Evolutionary conservation across 768 basidiomycete species (phyloP).

Genomic region (Trametes cubensis): DNA sequence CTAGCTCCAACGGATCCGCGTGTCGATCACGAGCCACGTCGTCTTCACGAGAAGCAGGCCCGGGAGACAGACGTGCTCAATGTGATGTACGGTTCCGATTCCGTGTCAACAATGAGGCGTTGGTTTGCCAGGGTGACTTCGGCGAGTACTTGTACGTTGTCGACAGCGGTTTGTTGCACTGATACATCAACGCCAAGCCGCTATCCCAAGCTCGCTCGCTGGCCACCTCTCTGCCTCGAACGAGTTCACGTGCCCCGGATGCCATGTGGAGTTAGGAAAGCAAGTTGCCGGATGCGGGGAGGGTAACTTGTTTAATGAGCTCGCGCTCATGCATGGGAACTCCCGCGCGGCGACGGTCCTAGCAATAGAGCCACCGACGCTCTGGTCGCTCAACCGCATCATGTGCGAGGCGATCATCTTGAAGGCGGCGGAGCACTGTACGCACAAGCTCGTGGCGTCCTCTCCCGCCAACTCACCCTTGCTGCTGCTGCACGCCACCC

Average conservation of each 20-base stretch:
- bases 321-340: constrained; percentile 98
- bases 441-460: too few relatives aligned
- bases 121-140: constrained; percentile 95
- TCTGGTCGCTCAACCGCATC: constrained; percentile 96
- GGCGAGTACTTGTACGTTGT: constrained; percentile 99
- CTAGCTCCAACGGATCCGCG: constrained; percentile 85
- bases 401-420: constrained; percentile 98
- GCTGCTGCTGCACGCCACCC: too few relatives aligned
- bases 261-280: constrained; percentile 72
- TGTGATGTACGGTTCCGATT: constrained; percentile 96
- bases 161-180: constrained; percentile 83
- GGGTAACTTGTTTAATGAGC: constrained; percentile 90
- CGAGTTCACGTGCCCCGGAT: constrained; percentile 63
- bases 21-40: constrained; percentile 86
- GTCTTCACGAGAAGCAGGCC: constrained; percentile 98
- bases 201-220: constrained; percentile 61
- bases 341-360: constrained; percentile 94
- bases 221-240: constrained; percentile 47
- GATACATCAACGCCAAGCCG: constrained; percentile 75
- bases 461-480: too few relatives aligned
- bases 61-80: constrained; percentile 86
- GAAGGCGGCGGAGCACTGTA: constrained; percentile 87
- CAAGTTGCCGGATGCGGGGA: constrained; percentile 85
- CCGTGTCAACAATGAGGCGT: constrained; percentile 73
- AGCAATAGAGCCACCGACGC: constrained; percentile 75